These are phyloP conservation scores for Candida michaelii DNA, from an alignment of 805 yeast species.

Conservation along the genomic window DNA sequence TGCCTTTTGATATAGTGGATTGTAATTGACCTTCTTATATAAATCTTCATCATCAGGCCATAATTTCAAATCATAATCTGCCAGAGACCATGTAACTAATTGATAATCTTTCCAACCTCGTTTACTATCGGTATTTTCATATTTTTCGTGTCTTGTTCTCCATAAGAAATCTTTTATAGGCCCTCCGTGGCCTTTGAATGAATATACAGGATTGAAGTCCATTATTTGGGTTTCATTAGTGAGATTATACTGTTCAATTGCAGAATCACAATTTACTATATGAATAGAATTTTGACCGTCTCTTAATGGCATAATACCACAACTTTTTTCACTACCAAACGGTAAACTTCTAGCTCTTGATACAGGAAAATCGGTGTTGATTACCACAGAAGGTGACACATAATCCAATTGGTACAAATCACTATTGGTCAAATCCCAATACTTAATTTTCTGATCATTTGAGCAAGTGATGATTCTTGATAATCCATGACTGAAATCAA, in stretches of 20 bases:
- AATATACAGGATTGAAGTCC: slow-evolving; percentile 46
- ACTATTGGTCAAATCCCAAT: slow-evolving; percentile 62
- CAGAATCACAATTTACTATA: slow-evolving; percentile 49
- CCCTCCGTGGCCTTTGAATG: slow-evolving; percentile 79
- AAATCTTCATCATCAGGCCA: slow-evolving; percentile 64
- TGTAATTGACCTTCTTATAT: slow-evolving; percentile 36
- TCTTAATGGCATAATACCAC: slow-evolving; percentile 85
- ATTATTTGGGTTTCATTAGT: slow-evolving; percentile 27
- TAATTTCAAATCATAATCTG: slow-evolving; percentile 74
- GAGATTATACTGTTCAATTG: slow-evolving; percentile 26
- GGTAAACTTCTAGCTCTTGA: slow-evolving; percentile 88
- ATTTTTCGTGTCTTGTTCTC: slow-evolving; percentile 53
- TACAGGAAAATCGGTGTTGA: slow-evolving; percentile 79
- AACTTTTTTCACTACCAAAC: slow-evolving; percentile 70
- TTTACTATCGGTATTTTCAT: slow-evolving; percentile 46
- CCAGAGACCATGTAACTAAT: slow-evolving; percentile 87
- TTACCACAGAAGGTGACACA: slow-evolving; percentile 52
- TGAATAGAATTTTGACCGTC: slow-evolving; percentile 75
- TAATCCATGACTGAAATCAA: slow-evolving; percentile 70
- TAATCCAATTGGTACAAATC: slow-evolving; percentile 20
- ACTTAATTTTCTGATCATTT: slow-evolving; percentile 76
- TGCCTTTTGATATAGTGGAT: slow-evolving; percentile 32
- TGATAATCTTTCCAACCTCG: slow-evolving; percentile 81
- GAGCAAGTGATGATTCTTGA: slow-evolving; percentile 76
- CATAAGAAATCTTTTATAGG: slow-evolving; percentile 87